These are phyloP conservation scores for Aspergillus spinulosporus DNA, from an alignment of 2,329 filamentous ascomycete species.

Conservation along the genomic window DNA sequence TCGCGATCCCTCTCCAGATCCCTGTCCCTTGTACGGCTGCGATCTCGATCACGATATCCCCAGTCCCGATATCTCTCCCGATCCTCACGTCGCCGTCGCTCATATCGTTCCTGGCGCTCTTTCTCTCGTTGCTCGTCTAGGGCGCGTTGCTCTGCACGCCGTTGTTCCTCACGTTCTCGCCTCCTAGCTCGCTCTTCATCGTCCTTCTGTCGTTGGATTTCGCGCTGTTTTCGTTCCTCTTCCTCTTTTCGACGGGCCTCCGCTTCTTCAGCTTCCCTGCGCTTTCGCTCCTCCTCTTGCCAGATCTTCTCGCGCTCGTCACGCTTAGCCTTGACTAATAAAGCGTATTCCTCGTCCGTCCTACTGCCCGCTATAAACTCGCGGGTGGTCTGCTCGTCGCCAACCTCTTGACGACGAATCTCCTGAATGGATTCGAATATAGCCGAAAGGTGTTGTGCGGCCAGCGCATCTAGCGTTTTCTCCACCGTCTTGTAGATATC, in stretches of 20 bases:
- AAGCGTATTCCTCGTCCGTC: slow-evolving; percentile 61
- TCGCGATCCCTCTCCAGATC: slow-evolving; percentile 27
- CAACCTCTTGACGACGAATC: slow-evolving; percentile 59
- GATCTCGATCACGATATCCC: slow-evolving; percentile 36
- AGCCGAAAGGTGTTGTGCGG: slow-evolving; percentile 55
- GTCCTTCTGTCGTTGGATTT: slow-evolving; percentile 46
- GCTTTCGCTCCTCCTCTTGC: slow-evolving; percentile 53
- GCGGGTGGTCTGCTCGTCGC: slow-evolving; percentile 55
- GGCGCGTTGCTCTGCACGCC: slow-evolving; percentile 53
- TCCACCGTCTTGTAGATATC: slow-evolving; percentile 63
- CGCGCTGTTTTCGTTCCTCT: slow-evolving; percentile 45
- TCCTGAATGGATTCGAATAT: slow-evolving; percentile 58
- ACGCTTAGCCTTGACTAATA: slow-evolving; percentile 54
- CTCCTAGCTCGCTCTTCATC: slow-evolving; percentile 51
- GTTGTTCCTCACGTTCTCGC: slow-evolving; percentile 51
- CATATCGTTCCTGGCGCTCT: slow-evolving; percentile 50
- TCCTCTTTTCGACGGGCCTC: slow-evolving; percentile 43
- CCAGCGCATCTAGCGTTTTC: slow-evolving; percentile 54
- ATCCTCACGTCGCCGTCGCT: slow-evolving; percentile 46
- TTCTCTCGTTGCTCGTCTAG: slow-evolving; percentile 55
- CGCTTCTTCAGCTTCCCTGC: slow-evolving; percentile 52
- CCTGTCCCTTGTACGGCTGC: slow-evolving; percentile 38
- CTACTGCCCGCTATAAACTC: slow-evolving; percentile 59
- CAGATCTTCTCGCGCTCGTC: slow-evolving; percentile 53
- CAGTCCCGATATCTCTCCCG: slow-evolving; percentile 48